Evolutionary conservation across 306 rosid genomes (phyloP).

Genomic region (Heteromeles arbutifolia): DNA sequence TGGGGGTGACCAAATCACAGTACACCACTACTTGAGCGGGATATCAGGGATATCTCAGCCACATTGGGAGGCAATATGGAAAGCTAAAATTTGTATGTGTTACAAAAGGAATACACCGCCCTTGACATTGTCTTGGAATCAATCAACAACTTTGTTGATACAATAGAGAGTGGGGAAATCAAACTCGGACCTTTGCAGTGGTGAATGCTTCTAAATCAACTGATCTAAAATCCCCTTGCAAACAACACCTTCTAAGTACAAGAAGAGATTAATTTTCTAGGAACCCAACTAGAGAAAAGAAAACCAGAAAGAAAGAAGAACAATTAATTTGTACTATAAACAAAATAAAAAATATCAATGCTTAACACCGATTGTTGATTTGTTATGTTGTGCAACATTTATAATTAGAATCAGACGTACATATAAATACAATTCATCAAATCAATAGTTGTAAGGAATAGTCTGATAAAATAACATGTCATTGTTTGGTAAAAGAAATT

Average conservation of each 20-base stretch:
- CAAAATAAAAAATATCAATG: not conserved
- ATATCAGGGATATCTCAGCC: conserved; percentile 40
- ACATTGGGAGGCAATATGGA: conserved; percentile 26
- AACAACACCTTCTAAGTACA: not conserved
- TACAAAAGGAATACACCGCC: not conserved
- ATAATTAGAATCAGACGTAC: too few species aligned
- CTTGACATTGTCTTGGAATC: not conserved
- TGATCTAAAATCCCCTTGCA: too few species aligned
- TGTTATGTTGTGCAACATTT: too few species aligned
- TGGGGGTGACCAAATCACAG: not conserved
- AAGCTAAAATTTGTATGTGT: conserved; percentile 1
- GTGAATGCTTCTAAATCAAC: not conserved
- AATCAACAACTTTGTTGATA: not conserved
- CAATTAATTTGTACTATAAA: not conserved
- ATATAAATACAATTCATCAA: too few species aligned
- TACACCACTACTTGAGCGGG: conserved; percentile 15
- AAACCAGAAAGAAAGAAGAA: not conserved
- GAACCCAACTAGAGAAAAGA: not conserved
- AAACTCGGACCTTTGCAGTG: not conserved
- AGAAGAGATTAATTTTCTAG: not conserved
- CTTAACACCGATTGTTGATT: too few species aligned
- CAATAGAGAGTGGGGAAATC: not conserved
- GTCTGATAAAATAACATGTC: not conserved
- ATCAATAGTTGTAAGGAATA: not conserved
- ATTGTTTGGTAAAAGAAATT: not conserved